Evolutionary conservation across 2,329 filamentous ascomycete genomes (phyloP), one percentile per base, ranked within the genome.

Genomic region (Cladobotryum protrusum): DNA sequence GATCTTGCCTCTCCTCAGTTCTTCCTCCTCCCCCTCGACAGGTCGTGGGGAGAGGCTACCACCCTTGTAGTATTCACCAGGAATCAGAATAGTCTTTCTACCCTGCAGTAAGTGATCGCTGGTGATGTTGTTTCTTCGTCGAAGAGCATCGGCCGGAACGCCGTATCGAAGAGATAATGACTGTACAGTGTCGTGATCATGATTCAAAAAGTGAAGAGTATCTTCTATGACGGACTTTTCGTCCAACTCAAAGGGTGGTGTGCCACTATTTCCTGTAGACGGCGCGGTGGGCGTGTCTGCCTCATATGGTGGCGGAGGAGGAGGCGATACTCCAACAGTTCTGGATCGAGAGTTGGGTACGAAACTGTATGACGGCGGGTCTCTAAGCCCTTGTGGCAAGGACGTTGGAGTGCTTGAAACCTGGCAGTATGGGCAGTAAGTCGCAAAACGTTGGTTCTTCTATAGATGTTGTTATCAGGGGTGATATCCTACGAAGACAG

Each of bases 391-490:
- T 67, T 82, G 82, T 1, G 82, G 73, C 3, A 83, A 66, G 7
- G 67, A 60, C 17, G 79, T 80, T 3, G 83, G 80, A 4, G 68
- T 71, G 41, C 72, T 77, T 5, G 83, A 83, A 57, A 89, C 78
- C 67, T 92, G 88, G 64, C 88, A 93, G 66, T 86, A 92, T 0
- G 87, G 87, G 62, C 82, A 82, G 63, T 81, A 82, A 33, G 73
- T 71, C 47, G 77, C 76, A 67, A 89, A 90, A 37, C 86, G 81
- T 29, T 75, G 71, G 63, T 89, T 89, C 43, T 78, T 69, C 79
- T 82, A 56, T 29, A 37, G 14, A 17, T 14, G 4, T 20, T 18
- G 40, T n/a, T 14, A 37, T 36, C 34, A 15, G 32, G 20, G 20
- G 20, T 24, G 20, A 47, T 32, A 40, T 20, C 6, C 14, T 51